A percentile compares a stretch with the other conserved stretches of the same genome.
Evolutionary conservation across 1,139 yeast species (phyloP).

Genomic region (Arxiozyma bovina): DNA sequence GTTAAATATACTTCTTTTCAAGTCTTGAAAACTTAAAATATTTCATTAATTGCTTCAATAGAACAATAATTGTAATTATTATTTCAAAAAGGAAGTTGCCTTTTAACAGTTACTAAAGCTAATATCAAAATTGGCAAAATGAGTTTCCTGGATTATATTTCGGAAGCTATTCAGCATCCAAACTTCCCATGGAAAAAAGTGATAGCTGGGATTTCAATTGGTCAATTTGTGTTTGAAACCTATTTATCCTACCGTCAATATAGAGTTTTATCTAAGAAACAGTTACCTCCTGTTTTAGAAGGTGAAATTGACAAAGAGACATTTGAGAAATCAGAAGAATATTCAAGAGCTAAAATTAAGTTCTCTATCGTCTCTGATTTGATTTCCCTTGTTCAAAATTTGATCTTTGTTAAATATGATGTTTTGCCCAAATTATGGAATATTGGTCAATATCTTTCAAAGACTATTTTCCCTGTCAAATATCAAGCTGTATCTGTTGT

Average conservation of each 20-base stretch:
- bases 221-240: slow-evolving; percentile 66
- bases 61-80: too few relatives aligned
- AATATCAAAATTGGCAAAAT: not conserved
- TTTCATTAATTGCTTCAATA: too few relatives aligned
- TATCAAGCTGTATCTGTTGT: slow-evolving; percentile 41
- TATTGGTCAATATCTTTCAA: slow-evolving; percentile 34
- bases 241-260: slow-evolving; percentile 73
- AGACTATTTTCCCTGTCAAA: slow-evolving; percentile 33
- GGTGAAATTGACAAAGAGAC: slow-evolving; percentile 63
- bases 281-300: slow-evolving; percentile 54
- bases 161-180: slow-evolving; percentile 2
- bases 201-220: slow-evolving; percentile 64
- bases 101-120: not conserved
- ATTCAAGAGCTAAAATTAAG: slow-evolving; percentile 71
- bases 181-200: slow-evolving; percentile 66
- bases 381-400: slow-evolving; percentile 47
- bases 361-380: slow-evolving; percentile 54
- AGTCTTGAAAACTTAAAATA: too few relatives aligned
- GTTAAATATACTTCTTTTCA: not conserved
- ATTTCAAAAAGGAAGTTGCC: too few relatives aligned
- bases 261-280: slow-evolving; percentile 48
- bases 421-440: slow-evolving; percentile 65
- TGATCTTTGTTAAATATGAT: slow-evolving; percentile 52
- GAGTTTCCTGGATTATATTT: not conserved
- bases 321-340: slow-evolving; percentile 67